These are phyloP conservation scores for Cryphonectria japonica DNA, from an alignment of 2,329 filamentous ascomycete genomes.

Conservation along the genomic window DNA sequence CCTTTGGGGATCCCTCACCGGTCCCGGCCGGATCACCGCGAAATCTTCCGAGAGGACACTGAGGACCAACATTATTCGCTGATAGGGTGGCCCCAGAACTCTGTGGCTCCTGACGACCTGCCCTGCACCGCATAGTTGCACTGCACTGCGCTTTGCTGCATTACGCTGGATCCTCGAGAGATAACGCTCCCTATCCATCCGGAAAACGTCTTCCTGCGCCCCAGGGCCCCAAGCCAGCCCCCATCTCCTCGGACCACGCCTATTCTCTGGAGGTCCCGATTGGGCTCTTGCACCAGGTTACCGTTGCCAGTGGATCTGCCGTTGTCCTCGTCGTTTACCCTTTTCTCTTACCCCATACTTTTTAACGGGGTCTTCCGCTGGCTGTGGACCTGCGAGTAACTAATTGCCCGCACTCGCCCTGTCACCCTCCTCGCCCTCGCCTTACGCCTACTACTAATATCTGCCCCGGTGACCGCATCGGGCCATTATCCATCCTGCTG, in stretches of 20 bases:
- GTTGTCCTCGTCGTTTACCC: background rate
- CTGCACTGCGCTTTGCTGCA: background rate
- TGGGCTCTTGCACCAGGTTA: constrained; percentile 12
- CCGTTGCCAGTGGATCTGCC: constrained; percentile 8
- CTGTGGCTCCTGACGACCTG: background rate
- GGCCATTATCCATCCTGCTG: background rate
- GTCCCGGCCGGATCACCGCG: constrained; percentile 14
- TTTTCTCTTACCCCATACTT: constrained; percentile 18
- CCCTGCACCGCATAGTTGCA: background rate
- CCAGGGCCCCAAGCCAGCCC: background rate
- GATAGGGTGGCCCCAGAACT: constrained; percentile 4
- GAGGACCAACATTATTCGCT: background rate
- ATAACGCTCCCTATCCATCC: background rate
- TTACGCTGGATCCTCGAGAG: background rate
- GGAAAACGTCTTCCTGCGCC: background rate
- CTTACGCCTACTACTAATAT: constrained; percentile 9
- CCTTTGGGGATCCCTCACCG: constrained; percentile 9
- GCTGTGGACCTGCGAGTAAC: background rate
- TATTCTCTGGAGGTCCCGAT: constrained; percentile 26
- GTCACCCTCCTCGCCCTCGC: background rate
- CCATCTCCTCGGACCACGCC: constrained; percentile 20
- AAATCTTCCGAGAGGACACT: constrained; percentile 10
- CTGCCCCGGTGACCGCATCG: background rate
- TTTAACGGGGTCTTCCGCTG: constrained; percentile 1
- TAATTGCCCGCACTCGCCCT: background rate